These are phyloP conservation scores for Neonectria ditissima DNA, from an alignment of 2,329 filamentous ascomycete genomes.

Conservation along the genomic window DNA sequence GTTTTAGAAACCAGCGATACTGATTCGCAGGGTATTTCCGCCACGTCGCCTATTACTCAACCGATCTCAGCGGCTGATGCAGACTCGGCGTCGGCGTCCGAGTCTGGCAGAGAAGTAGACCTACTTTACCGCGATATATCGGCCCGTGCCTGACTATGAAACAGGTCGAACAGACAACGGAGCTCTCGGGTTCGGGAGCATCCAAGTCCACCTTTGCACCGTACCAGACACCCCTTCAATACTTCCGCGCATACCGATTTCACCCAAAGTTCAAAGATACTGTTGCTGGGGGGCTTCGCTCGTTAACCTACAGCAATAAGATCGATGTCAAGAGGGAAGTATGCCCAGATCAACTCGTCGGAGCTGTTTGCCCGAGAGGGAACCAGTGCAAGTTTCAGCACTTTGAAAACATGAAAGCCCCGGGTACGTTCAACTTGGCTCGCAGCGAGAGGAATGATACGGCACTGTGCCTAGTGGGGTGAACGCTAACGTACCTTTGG, in stretches of 20 bases:
- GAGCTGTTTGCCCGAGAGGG: slow-evolving; percentile 78
- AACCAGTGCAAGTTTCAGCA: slow-evolving; percentile 81
- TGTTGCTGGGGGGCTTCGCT: slow-evolving; percentile 83
- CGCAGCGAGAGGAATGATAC: slow-evolving; percentile 33
- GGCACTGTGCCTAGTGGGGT: slow-evolving; percentile 47
- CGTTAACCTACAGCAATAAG: slow-evolving; percentile 91
- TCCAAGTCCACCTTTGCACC: slow-evolving; percentile 56
- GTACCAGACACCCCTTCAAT: slow-evolving; percentile 85
- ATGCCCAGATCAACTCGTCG: slow-evolving; percentile 80
- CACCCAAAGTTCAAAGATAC: slow-evolving; percentile 79
- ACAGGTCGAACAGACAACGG: slow-evolving; percentile 34
- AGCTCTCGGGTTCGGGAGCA: slow-evolving; percentile 13
- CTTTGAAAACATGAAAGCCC: slow-evolving; percentile 63
- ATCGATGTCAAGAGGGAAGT: slow-evolving; percentile 81
- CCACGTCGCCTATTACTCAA: slow-evolving; percentile 38
- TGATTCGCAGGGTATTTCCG: slow-evolving; percentile 41
- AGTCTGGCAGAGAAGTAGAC: slow-evolving; percentile 58
- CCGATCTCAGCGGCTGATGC: slow-evolving; percentile 48
- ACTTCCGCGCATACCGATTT: slow-evolving; percentile 90
- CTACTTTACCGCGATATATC: slow-evolving; percentile 41
- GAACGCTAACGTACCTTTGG: slow-evolving; percentile 60
- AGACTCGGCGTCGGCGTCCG: slow-evolving; percentile 39
- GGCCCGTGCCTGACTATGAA: slow-evolving; percentile 34
- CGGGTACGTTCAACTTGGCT: slow-evolving; percentile 50
- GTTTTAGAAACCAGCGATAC: slow-evolving; percentile 44